Evolutionary conservation across 768 basidiomycete genomes (phyloP).

Genomic region (Tricholoma matsutake): DNA sequence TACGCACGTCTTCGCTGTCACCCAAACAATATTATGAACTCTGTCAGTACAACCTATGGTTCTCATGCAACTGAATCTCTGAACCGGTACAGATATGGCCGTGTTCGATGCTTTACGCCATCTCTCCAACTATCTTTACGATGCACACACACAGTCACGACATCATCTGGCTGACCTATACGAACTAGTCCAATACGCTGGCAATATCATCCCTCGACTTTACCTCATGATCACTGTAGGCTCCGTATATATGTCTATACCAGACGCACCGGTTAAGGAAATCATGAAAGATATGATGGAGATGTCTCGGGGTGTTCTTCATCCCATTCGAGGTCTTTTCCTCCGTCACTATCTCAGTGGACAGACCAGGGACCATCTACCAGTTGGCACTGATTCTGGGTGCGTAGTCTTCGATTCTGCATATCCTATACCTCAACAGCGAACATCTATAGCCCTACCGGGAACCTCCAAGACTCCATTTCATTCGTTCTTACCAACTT

Average conservation of each 20-base stretch:
- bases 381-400: conserved; percentile 83
- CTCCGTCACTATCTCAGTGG: conserved; percentile 95
- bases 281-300: conserved; percentile 99
- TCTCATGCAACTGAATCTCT: background rate
- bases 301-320: conserved; percentile 96
- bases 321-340: conserved; percentile 96
- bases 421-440: conserved; percentile 5
- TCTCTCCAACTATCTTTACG: conserved; percentile 94
- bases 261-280: conserved; percentile 96
- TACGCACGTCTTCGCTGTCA: conserved; percentile 88
- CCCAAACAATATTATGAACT: conserved; percentile 99
- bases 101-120: conserved; percentile 96
- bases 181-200: conserved; percentile 99
- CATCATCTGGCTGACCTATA: conserved; percentile 98
- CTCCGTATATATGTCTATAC: conserved; percentile 97
- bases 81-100: conserved; percentile 77
- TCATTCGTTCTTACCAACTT: conserved; percentile 97
- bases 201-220: conserved; percentile 89
- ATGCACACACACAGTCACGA: conserved; percentile 86
- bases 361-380: conserved; percentile 94
- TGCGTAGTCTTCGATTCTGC: conserved; percentile 32
- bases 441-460: conserved; percentile 58
- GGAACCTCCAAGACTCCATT: conserved; percentile 93
- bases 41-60: conserved; percentile 48
- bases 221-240: conserved; percentile 99